Evolutionary conservation across 768 basidiomycete genomes (phyloP), one percentile per base, ranked within the genome.

Genomic region (Coprinellus micaceus): DNA sequence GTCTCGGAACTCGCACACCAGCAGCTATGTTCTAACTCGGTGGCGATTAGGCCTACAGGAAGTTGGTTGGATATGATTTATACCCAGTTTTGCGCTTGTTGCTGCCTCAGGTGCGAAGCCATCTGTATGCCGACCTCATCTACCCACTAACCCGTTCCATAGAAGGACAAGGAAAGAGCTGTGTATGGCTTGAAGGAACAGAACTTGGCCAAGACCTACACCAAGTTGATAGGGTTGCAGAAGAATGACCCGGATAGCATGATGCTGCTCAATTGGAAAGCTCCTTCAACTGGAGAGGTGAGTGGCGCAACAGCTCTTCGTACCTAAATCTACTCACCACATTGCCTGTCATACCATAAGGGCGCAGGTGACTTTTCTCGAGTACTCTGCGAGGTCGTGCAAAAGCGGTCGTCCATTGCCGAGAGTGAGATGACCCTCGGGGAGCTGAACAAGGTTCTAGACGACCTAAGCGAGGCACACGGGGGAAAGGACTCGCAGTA

Each of bases 161-260:
- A 98, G 94, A 91, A 97, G 82, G 97, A 98, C 67, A 82, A 88
- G 30, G 93, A 98, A 59, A 85, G 97, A 52, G 82, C 91, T 0
- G 86, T 94, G 0, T 99, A 98, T 69, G 91, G 93, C 13, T 71
- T 97, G 61, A 99, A 99, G 68, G 97, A 99, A 75, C 89, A 89
- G 73, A 91, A 89, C 66, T 74, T 99, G 2, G 95, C 94, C 4
- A 98, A 94, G 70, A 85, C 83, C 10, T 97, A 95, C 67, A 92
- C 96, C 74, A 86, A 89, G 59, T 80, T 95, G 2, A 89, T 98
- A 30, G 91, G 91, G 1, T 77, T 99, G 2, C 87, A 88, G 36
- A 81, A 72, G 67, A 83, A 83, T 66, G 89, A 92, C 53, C 85
- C 84, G 5, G 92, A 94, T 65, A 88, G 92, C 0, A 79, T 89